Conservation (phyloP, 2,329 filamentous ascomycete genomes). For the Penicillium crustosum region DNA sequence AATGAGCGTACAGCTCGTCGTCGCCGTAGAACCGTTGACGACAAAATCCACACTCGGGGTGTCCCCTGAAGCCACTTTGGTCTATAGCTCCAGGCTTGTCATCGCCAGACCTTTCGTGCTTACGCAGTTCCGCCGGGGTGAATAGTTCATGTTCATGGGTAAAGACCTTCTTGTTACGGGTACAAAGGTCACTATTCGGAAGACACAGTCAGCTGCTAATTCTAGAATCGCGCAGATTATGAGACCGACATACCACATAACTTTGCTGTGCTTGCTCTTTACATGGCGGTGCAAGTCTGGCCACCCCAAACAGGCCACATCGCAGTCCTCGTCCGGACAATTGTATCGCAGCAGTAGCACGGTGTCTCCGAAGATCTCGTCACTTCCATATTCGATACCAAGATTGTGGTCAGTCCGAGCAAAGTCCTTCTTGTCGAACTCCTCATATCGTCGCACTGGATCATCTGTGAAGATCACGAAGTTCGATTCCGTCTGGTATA, state of each 20-base stretch:
- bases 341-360: constrained; percentile 88
- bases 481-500: constrained; percentile 43
- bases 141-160: constrained; percentile 97
- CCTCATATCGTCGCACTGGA: constrained; percentile 75
- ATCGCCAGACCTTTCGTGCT: constrained; percentile 87
- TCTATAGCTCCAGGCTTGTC: constrained; percentile 85
- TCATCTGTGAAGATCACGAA: constrained; percentile 94
- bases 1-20: constrained; percentile 92
- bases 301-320: constrained; percentile 81
- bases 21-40: constrained; percentile 89
- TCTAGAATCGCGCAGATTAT: constrained; percentile 4
- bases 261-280: constrained; percentile 75
- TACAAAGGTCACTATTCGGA: constrained; percentile 72
- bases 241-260: constrained; percentile 65
- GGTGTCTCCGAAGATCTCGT: constrained; percentile 88
- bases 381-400: constrained; percentile 85
- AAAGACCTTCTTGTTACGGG: constrained; percentile 95
- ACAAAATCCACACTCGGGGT: constrained; percentile 93
- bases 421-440: constrained; percentile 74
- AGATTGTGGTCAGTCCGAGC: constrained; percentile 78
- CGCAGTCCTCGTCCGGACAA: constrained; percentile 81
- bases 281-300: constrained; percentile 80
- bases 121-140: constrained; percentile 73
- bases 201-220: constrained; percentile 10
- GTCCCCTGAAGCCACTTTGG: constrained; percentile 94